Conservation (phyloP, 345 rosid species). For the Rhodamnia rubescens region DNA sequence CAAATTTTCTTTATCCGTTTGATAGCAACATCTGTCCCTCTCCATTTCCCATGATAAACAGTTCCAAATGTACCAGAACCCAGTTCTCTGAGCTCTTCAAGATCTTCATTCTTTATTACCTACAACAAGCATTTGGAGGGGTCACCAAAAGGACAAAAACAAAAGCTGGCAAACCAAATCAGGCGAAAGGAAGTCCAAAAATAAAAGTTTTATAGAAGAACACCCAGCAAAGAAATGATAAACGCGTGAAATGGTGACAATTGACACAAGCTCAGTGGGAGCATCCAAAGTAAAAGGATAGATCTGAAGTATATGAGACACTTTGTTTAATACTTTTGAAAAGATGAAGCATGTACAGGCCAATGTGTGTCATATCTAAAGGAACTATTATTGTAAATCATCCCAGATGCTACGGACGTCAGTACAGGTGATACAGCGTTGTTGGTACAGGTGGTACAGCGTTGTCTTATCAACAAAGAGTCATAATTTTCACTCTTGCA, state of each 20-base stretch:
- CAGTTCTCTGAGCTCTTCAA: background rate
- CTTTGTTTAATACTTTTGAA: background rate
- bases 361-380: background rate
- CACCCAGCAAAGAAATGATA: background rate
- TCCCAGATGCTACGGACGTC: background rate
- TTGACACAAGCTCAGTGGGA: background rate
- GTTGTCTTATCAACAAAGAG: background rate
- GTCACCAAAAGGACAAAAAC: background rate
- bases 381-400: background rate
- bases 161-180: background rate
- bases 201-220: background rate
- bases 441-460: background rate
- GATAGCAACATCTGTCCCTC: background rate
- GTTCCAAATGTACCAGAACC: background rate
- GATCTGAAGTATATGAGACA: background rate
- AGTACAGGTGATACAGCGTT: background rate
- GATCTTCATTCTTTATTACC: background rate
- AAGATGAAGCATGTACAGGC: background rate
- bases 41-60: background rate
- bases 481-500: background rate
- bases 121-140: background rate
- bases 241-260: background rate
- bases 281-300: background rate
- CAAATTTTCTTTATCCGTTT: background rate
- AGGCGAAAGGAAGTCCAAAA: background rate